Conservation (phyloP, 768 basidiomycete genomes). For the Pisolithus sp. region DNA sequence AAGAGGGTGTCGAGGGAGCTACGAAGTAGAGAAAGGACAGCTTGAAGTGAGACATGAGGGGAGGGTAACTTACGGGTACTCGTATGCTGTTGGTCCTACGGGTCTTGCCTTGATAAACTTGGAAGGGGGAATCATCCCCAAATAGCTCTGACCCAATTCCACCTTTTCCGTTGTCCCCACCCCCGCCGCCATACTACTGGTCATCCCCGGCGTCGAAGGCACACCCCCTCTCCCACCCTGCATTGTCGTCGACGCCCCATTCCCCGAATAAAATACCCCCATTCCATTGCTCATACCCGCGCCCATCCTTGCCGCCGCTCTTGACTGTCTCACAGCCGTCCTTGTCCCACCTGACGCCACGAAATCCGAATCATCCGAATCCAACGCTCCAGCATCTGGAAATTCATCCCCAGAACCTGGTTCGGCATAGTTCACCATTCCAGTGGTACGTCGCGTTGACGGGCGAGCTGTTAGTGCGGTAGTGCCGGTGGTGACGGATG, state of each 20-base stretch:
- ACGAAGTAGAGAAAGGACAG: conserved; percentile 7
- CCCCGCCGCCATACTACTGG: conserved; percentile 12
- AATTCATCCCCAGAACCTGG: conserved; percentile 79
- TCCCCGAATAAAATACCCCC: conserved; percentile 49
- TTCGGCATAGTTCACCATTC: conserved; percentile 82
- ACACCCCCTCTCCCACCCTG: no score
- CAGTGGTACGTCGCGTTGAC: conserved; percentile 48
- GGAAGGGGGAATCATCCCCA: conserved; percentile 79
- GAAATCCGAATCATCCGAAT: conserved; percentile 83
- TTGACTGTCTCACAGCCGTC: conserved; percentile 46
- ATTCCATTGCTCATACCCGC: conserved; percentile 42
- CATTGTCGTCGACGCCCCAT: conserved; percentile 29
- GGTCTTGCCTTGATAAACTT: conserved; percentile 63
- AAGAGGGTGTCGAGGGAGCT: conserved; percentile 64
- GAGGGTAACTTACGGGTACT: conserved; percentile 58
- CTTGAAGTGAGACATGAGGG: not conserved
- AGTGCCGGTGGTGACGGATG: conserved; percentile 14
- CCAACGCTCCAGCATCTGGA: conserved; percentile 73
- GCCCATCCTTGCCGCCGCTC: conserved; percentile 31
- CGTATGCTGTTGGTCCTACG: conserved; percentile 56
- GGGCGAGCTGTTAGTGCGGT: conserved; percentile 29
- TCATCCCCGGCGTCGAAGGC: conserved; percentile 3
- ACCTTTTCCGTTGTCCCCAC: conserved; percentile 36
- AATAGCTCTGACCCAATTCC: conserved; percentile 81
- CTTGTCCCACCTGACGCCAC: conserved; percentile 58